Conservation (phyloP, 2,329 filamentous ascomycete species). For the Xylaria polymorpha region DNA sequence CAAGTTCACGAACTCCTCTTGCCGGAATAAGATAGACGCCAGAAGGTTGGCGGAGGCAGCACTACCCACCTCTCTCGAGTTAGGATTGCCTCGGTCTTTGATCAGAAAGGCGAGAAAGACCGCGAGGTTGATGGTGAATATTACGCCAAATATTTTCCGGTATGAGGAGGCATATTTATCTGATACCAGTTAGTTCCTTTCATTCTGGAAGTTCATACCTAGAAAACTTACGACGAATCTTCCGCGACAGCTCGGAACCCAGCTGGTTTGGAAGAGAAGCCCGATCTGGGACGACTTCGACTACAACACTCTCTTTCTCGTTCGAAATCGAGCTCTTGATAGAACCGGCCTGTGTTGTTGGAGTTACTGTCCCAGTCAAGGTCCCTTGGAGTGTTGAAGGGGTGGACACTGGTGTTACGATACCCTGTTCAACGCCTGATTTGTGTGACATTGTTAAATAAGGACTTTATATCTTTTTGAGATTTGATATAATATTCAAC, state of each 20-base stretch:
- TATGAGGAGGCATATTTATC: slow-evolving; percentile 55
- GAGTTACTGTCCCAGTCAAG: slow-evolving; percentile 40
- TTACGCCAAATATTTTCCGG: slow-evolving; percentile 65
- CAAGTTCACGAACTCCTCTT: slow-evolving; percentile 65
- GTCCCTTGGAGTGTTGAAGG: slow-evolving; percentile 35
- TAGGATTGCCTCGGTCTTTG: slow-evolving; percentile 50
- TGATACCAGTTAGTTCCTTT: slow-evolving; percentile 32
- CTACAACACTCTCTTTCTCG: slow-evolving; percentile 26
- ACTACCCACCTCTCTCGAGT: slow-evolving; percentile 51
- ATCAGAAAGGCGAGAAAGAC: slow-evolving; percentile 59
- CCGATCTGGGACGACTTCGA: slow-evolving; percentile 31
- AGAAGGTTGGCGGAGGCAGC: slow-evolving; percentile 63
- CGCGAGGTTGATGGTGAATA: slow-evolving; percentile 64
- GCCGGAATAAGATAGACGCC: slow-evolving; percentile 62
- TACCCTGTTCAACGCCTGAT: slow-evolving; percentile 24
- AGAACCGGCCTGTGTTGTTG: slow-evolving; percentile 40
- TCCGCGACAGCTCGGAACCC: slow-evolving; percentile 43
- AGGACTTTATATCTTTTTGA: neutral
- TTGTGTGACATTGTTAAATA: slow-evolving; percentile 39
- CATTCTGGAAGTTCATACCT: neutral
- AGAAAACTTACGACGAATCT: slow-evolving; percentile 43
- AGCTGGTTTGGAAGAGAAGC: slow-evolving; percentile 44
- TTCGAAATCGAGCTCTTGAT: slow-evolving; percentile 40
- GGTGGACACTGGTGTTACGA: slow-evolving; percentile 36
- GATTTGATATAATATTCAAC: neutral